Evolutionary conservation across 345 rosid genomes (phyloP), one percentile per base, ranked within the genome.

Genomic region (Eucalyptus erythrocorys): DNA sequence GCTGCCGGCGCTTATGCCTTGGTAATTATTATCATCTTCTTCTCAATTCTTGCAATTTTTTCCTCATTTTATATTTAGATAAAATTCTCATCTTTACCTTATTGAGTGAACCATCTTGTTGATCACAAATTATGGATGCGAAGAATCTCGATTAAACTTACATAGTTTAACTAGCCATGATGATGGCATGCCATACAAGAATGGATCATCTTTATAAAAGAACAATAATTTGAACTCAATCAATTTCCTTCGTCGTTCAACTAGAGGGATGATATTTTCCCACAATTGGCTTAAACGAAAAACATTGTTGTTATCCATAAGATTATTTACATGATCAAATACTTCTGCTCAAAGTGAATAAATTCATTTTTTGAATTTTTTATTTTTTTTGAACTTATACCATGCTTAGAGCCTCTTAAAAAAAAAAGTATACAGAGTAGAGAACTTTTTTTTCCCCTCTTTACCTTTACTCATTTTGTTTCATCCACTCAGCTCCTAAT

Each of bases 1-100:
- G 92, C 91, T 10, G 94, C 95, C 12, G 94, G 94, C 10, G 93
- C 94, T 87, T 95, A 42, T 87, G 95, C 95, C 19, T 32, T 93
- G 95, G 96, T 95, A 94, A 68, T 37, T 16, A 61, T 61, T 30
- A 27, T 8, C 21, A 17, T 32, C 30, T 22, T 48, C 13, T 85
- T 48, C 2, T 13, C 64, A 27, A 6, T n/a, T 43, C 43, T 53
- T 76, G 15, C 27, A 76, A 76, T 76, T 76, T 5, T n/a, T 10
- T 11, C 14, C 37, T 26, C 82, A 68, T 68, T 68, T 71, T 71
- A 37, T 19, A 71, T 37, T 11, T 71, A 40, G 47, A 71, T 64
- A 64, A 64, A 64, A 64, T 19, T 71, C 14, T 42, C 27, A 1
- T 19, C 47, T 37, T 34, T 14, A 21, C 14, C 19, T 13, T 76